Evolutionary conservation across 495 filamentous ascomycete species (phyloP).

Genomic region (Physcia stellaris): DNA sequence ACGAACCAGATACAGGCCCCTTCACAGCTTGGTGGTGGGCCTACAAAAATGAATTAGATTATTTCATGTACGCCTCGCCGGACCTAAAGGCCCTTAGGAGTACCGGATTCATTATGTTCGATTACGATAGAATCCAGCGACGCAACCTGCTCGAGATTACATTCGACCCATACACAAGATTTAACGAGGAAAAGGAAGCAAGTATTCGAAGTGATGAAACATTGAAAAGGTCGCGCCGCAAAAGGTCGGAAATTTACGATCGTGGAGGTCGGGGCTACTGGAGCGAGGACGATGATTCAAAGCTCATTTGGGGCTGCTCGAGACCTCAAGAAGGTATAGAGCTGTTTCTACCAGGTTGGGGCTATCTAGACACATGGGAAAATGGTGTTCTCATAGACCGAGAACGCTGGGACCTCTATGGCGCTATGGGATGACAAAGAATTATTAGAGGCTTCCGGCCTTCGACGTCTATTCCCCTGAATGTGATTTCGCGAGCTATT

Average conservation of each 20-base stretch:
- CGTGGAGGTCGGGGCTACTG: not conserved
- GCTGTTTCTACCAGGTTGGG: no score
- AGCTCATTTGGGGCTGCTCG: not conserved
- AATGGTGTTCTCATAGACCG: no score
- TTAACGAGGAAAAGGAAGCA: not conserved
- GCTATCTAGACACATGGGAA: no score
- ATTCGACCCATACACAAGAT: not conserved
- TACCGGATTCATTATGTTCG: not conserved
- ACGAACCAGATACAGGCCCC: not conserved
- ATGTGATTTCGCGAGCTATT: no score
- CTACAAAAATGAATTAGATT: not conserved
- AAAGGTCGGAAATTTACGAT: not conserved
- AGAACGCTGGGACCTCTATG: no score
- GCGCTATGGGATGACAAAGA: no score
- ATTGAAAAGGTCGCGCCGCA: not conserved
- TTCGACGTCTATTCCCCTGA: no score
- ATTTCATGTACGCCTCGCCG: not conserved
- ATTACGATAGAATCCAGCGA: not conserved
- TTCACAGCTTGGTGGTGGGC: conserved; percentile 2
- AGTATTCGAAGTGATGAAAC: not conserved
- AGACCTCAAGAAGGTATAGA: no score
- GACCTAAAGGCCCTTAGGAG: not conserved
- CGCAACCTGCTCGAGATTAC: not conserved
- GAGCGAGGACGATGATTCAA: not conserved
- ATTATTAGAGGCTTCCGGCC: no score